Evolutionary conservation across 768 basidiomycete genomes (phyloP).

Genomic region (Fomitopsis pulvina): DNA sequence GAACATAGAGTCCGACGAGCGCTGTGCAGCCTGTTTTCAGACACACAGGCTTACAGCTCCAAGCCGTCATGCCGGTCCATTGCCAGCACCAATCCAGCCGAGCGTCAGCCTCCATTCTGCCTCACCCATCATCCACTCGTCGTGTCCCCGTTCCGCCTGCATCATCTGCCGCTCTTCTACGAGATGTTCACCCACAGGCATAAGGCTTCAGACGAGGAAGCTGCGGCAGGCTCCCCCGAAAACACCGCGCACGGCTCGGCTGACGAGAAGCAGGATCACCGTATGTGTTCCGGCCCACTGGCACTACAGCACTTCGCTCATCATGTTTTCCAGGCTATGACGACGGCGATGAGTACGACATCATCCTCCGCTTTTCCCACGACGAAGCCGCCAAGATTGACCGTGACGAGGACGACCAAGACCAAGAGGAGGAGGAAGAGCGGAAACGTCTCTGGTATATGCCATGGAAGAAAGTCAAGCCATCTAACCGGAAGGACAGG

Average conservation of each 20-base stretch:
- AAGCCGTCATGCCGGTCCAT: not conserved
- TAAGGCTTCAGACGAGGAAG: conserved; percentile 1
- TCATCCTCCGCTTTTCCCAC: not conserved
- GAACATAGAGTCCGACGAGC: not conserved
- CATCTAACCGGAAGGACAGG: conserved; percentile 19
- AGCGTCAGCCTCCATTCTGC: not conserved
- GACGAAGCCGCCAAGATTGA: conserved; percentile 2
- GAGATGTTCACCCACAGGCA: not conserved
- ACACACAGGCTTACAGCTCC: not conserved
- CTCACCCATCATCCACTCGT: not conserved
- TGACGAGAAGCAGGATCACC: not conserved
- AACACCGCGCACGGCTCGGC: not conserved
- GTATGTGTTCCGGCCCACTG: not conserved
- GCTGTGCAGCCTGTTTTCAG: not conserved
- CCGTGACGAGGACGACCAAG: not conserved
- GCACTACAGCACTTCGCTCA: not conserved
- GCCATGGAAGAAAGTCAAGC: conserved; percentile 36
- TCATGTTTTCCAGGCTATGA: not conserved
- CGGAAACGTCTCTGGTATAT: conserved; percentile 35
- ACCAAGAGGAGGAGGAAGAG: conserved; percentile 14
- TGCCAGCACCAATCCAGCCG: not conserved
- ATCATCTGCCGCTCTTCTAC: not conserved
- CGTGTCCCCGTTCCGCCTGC: not conserved
- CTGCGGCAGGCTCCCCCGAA: not conserved
- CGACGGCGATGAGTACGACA: conserved; percentile 1